A percentile compares a stretch with the other conserved stretches of the same genome.
Conservation (phyloP, 2,329 filamentous ascomycete species). For the Colletotrichum simmondsii region DNA sequence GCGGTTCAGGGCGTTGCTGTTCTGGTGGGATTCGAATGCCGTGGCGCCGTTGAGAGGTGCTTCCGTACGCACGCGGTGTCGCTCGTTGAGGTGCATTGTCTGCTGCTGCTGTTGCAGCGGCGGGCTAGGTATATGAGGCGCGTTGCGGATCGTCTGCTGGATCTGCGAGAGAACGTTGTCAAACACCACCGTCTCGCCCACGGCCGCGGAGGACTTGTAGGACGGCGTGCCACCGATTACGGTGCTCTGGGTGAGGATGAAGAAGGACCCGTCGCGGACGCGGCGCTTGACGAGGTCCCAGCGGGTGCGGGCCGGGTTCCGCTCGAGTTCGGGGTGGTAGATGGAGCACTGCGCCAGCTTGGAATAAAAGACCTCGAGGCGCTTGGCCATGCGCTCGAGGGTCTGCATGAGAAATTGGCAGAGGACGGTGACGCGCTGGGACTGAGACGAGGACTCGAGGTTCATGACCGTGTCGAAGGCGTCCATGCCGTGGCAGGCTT, state of each 20-base stretch:
- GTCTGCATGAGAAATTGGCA: slow-evolving; percentile 61
- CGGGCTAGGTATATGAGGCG: slow-evolving; percentile 36
- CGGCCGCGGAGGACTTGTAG: slow-evolving; percentile 38
- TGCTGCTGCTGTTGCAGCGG: slow-evolving; percentile 30
- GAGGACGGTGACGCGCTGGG: slow-evolving; percentile 50
- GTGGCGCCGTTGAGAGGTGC: slow-evolving; percentile 46
- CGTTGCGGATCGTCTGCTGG: slow-evolving; percentile 45
- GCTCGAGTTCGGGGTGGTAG: slow-evolving; percentile 62
- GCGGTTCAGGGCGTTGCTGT: slow-evolving; percentile 52
- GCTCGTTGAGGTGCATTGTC: slow-evolving; percentile 49
- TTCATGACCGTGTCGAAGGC: slow-evolving; percentile 60
- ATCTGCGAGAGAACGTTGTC: slow-evolving; percentile 57
- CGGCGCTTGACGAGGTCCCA: slow-evolving; percentile 62
- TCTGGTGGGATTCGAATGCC: slow-evolving; percentile 53
- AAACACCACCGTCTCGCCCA: slow-evolving; percentile 53
- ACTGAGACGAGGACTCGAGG: slow-evolving; percentile 49
- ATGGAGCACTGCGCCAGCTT: slow-evolving; percentile 60
- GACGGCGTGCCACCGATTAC: slow-evolving; percentile 42
- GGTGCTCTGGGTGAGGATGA: slow-evolving; percentile 55
- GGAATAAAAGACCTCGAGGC: slow-evolving; percentile 62
- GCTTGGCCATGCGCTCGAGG: slow-evolving; percentile 63
- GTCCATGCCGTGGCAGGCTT: slow-evolving; percentile 65
- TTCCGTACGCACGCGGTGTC: slow-evolving; percentile 51
- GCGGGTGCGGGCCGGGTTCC: slow-evolving; percentile 61
- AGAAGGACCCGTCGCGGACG: slow-evolving; percentile 62